A percentile compares a stretch with the other conserved stretches of the same genome.
Evolutionary conservation across 768 basidiomycete genomes (phyloP).

Genomic region (Termitomyces sp.): DNA sequence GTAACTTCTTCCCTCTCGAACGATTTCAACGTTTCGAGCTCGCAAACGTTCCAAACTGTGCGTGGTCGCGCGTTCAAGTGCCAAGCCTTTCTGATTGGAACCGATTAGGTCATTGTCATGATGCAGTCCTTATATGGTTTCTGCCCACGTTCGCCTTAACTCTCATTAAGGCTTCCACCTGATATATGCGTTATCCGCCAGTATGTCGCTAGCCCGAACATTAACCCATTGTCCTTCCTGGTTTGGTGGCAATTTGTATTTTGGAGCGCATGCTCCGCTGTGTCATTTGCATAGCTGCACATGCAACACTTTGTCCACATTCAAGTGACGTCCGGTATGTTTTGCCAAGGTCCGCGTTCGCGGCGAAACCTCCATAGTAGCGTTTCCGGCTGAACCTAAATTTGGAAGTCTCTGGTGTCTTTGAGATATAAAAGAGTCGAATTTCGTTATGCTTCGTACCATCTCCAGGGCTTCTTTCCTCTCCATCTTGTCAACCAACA

Average conservation of each 20-base stretch:
- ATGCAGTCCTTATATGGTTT: not conserved
- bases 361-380: not conserved
- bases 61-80: not conserved
- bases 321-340: not conserved
- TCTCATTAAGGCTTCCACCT: not conserved
- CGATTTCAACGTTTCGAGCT: not conserved
- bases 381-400: not conserved
- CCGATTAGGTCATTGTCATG: not conserved
- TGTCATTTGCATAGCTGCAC: not conserved
- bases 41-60: not conserved
- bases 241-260: not conserved
- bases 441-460: not conserved
- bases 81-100: not conserved
- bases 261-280: constrained; percentile 1
- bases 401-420: not conserved
- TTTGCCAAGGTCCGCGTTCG: not conserved
- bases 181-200: not conserved
- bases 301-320: constrained; percentile 6
- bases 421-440: not conserved
- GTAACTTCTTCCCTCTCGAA: not conserved
- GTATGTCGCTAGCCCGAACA: not conserved
- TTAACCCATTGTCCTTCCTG: not conserved
- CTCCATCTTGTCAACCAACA: constrained; percentile 1
- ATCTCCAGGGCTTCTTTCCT: not conserved
- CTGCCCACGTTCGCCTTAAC: not conserved